phyloP scores from a whole-genome alignment of 2,329 filamentous ascomycete genomes.

The Seiridium cupressi region DNA sequence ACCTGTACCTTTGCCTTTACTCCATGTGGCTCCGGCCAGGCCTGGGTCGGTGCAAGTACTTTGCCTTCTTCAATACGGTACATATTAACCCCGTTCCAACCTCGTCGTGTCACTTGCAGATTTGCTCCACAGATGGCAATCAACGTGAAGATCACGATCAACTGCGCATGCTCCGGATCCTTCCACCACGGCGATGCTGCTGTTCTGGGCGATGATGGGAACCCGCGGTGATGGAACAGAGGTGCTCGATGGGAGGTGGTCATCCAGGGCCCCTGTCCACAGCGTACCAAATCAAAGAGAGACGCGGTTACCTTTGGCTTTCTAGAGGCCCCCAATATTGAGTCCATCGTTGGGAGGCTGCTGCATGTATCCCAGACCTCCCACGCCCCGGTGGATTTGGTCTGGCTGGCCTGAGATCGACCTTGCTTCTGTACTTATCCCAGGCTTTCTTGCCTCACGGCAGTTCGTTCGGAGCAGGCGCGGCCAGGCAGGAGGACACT shows the following conservation, averaged over 20 bases:
- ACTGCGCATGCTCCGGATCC: conserved; percentile 1
- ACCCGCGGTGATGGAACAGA: conserved; percentile 7
- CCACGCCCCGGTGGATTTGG: background rate
- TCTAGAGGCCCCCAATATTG: background rate
- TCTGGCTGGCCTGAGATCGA: conserved; percentile 6
- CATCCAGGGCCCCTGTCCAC: background rate
- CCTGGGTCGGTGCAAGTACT: background rate
- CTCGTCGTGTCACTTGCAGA: background rate
- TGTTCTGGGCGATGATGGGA: conserved; percentile 7
- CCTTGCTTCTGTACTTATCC: conserved; percentile 3
- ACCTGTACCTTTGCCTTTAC: background rate
- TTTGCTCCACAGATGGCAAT: conserved; percentile 5
- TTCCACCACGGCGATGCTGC: conserved; percentile 6
- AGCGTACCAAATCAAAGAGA: background rate
- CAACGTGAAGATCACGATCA: conserved; percentile 9
- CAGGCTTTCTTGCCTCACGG: background rate
- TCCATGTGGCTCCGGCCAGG: background rate
- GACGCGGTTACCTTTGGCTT: background rate
- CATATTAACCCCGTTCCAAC: background rate
- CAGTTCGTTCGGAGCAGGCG: conserved; percentile 4
- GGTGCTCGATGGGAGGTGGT: background rate
- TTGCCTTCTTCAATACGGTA: background rate
- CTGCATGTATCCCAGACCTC: background rate
- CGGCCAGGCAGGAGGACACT: background rate
- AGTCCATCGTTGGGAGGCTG: background rate